Evolutionary conservation across 352 stramenopile genomes (phyloP).

Genomic region (Globisporangium spinosum): DNA sequence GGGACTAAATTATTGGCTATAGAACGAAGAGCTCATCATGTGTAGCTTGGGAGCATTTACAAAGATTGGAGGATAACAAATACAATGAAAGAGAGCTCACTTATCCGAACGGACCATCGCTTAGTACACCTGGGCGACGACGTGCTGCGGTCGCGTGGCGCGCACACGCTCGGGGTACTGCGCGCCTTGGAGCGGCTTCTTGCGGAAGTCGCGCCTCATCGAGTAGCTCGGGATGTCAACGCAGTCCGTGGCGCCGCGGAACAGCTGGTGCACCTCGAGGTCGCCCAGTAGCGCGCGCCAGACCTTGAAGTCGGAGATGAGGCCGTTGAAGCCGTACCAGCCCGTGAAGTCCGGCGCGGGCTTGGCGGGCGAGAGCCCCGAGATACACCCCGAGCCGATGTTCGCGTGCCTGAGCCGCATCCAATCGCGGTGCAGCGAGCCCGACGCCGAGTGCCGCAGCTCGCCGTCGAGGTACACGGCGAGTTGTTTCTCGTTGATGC

Average conservation of each 20-base stretch:
- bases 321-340: constrained; percentile 70
- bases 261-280: constrained; percentile 55
- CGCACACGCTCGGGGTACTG: constrained; percentile 45
- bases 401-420: constrained; percentile 41
- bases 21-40: neutral
- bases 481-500: constrained; percentile 19
- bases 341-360: constrained; percentile 54
- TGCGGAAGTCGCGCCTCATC: constrained; percentile 35
- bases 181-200: constrained; percentile 12
- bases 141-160: constrained; percentile 52
- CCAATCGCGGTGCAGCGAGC: constrained; percentile 48
- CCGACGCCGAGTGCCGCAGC: constrained; percentile 34
- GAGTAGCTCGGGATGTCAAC: constrained; percentile 54
- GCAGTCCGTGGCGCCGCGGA: constrained; percentile 47
- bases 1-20: constrained; percentile 4
- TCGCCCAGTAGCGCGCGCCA: constrained; percentile 51
- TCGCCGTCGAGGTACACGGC: constrained; percentile 63
- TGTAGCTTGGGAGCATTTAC: neutral
- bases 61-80: neutral
- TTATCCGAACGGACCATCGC: neutral
- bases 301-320: constrained; percentile 53
- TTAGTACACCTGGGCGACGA: constrained; percentile 57
- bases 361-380: constrained; percentile 40
- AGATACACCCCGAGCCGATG: constrained; percentile 65
- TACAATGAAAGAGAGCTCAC: neutral